These are phyloP conservation scores for Pestalotiopsis sp. DNA, from an alignment of 2,329 filamentous ascomycete genomes.

Conservation along the genomic window DNA sequence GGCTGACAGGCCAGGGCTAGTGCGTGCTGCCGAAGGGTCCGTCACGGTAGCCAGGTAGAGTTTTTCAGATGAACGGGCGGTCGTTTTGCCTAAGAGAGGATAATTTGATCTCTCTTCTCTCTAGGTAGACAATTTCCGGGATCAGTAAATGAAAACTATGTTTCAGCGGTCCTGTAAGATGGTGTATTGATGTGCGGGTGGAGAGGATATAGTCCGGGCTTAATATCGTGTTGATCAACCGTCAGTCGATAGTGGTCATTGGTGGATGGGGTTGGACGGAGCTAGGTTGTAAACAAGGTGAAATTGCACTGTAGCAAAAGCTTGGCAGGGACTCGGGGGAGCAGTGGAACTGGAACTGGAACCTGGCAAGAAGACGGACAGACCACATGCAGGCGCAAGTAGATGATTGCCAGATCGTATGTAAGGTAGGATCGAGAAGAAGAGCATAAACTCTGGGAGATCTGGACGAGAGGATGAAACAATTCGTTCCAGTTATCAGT, in stretches of 20 bases:
- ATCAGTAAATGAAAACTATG: conserved; percentile 2
- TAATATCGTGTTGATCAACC: not conserved
- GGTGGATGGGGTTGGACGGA: not conserved
- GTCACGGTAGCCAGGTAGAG: not conserved
- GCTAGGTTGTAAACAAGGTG: not conserved
- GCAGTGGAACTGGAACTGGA: not conserved
- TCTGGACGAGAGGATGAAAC: conserved; percentile 4
- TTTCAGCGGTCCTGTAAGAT: not conserved
- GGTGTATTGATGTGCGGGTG: not conserved
- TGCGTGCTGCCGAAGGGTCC: not conserved
- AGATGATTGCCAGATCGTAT: too few species aligned
- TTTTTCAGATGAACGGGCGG: not conserved
- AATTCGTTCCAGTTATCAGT: not conserved
- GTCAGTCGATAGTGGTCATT: not conserved
- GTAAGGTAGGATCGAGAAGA: not conserved
- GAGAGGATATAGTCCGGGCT: conserved; percentile 2
- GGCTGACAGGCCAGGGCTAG: not conserved
- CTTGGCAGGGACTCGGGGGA: not conserved
- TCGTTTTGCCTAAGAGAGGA: not conserved
- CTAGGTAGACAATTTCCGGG: not conserved
- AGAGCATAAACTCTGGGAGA: not conserved
- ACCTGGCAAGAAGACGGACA: not conserved
- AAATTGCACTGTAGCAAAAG: not conserved
- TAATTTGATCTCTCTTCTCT: not conserved
- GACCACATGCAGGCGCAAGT: not conserved